Percentiles rank a stretch among this genome's conserved stretches.
Conservation (phyloP, 2,329 filamentous ascomycete species). For the Pseudogymnoascus sp. region DNA sequence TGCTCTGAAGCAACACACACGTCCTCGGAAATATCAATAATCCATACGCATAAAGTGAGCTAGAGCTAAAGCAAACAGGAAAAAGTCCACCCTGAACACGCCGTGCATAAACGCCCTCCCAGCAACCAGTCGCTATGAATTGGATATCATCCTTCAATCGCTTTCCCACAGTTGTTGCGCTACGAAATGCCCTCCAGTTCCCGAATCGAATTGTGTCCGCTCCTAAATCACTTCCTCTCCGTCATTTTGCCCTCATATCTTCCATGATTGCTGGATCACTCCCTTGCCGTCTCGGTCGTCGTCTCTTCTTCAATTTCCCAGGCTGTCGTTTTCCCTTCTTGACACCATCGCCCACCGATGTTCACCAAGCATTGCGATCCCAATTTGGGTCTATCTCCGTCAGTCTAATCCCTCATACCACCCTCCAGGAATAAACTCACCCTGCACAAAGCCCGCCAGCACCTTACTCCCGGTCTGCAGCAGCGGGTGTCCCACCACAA, state of each 20-base stretch:
- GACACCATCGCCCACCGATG: background rate
- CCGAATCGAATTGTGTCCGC: background rate
- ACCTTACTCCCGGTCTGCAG: constrained; percentile 98
- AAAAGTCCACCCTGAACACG: constrained; percentile 1
- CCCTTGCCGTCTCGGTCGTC: constrained; percentile 15
- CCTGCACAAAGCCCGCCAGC: constrained; percentile 91
- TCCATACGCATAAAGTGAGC: background rate
- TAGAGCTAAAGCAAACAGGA: background rate
- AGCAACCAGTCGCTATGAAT: constrained; percentile 7
- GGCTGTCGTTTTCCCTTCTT: constrained; percentile 26
- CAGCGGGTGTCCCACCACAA: constrained; percentile 92
- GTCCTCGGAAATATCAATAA: background rate
- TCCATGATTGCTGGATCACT: background rate
- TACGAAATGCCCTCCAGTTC: background rate
- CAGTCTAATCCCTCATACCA: background rate
- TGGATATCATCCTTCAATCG: constrained; percentile 5
- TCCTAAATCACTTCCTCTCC: background rate
- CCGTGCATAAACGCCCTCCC: constrained; percentile 2
- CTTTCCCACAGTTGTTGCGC: constrained; percentile 7
- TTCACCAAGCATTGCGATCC: constrained; percentile 84
- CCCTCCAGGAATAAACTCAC: constrained; percentile 41
- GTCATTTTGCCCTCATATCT: background rate
- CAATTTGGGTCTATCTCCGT: constrained; percentile 63
- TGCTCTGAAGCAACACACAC: background rate
- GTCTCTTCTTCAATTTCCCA: constrained; percentile 39